Percentiles rank a stretch among this genome's conserved stretches.
These are phyloP conservation scores for Teratosphaeriaceae sp. DNA, from an alignment of 2,329 filamentous ascomycete genomes.

Conservation along the genomic window DNA sequence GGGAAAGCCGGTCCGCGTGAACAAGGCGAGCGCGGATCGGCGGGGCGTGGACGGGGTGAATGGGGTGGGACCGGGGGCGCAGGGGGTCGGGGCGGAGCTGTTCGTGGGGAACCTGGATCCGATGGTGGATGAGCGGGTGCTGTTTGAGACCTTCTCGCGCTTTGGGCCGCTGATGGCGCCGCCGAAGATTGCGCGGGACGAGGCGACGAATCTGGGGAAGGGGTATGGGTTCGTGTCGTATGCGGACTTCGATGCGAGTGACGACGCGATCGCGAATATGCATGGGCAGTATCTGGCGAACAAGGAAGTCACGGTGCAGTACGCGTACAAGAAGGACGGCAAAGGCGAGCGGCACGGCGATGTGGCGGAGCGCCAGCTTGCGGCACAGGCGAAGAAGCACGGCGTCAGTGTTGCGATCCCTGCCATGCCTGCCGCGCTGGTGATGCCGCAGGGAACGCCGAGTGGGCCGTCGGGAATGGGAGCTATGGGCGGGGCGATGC, in stretches of 20 bases:
- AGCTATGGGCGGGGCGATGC: conserved; percentile 18
- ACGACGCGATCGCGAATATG: conserved; percentile 87
- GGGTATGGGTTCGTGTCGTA: conserved; percentile 96
- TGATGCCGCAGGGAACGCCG: conserved; percentile 40
- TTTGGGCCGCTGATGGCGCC: conserved; percentile 80
- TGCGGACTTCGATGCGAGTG: conserved; percentile 85
- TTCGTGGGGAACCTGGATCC: conserved; percentile 94
- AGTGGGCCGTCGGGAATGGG: conserved; percentile 38
- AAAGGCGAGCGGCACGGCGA: conserved; percentile 96
- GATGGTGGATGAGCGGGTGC: conserved; percentile 89
- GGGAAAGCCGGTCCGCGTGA: conserved; percentile 92
- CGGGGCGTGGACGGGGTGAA: conserved; percentile 65
- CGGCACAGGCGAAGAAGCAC: conserved; percentile 86
- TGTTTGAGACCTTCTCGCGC: conserved; percentile 90
- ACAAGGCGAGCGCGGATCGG: conserved; percentile 91
- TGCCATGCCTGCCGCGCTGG: conserved; percentile 66
- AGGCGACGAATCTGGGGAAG: conserved; percentile 72
- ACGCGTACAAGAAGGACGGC: conserved; percentile 98
- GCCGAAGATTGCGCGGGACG: conserved; percentile 89
- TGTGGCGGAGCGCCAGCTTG: conserved; percentile 83
- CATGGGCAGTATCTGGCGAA: conserved; percentile 95
- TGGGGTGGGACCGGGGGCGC: conserved; percentile 91
- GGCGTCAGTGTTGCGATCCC: conserved; percentile 81
- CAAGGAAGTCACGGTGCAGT: conserved; percentile 93
- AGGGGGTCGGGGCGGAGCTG: conserved; percentile 84